Evolutionary conservation across 768 basidiomycete genomes (phyloP).

Genomic region (Rossbeevera mucosa): DNA sequence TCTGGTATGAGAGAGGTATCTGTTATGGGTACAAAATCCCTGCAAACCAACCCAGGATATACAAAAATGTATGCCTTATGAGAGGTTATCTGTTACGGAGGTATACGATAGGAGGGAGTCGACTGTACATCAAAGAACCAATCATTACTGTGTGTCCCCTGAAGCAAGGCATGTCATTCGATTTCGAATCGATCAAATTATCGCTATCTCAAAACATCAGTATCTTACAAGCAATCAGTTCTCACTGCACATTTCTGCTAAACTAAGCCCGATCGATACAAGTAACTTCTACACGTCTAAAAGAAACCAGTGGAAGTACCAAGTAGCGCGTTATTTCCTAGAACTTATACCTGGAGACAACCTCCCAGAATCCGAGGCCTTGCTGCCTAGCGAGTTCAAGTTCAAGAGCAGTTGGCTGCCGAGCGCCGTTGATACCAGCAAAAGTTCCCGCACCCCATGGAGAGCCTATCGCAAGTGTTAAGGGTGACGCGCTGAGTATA

Average conservation of each 20-base stretch:
- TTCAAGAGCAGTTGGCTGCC: conserved; percentile 48
- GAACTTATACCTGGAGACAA: conserved; percentile 38
- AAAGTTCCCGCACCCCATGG: conserved; percentile 76
- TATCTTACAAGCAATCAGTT: background rate
- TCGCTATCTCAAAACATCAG: no score
- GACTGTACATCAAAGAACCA: no score
- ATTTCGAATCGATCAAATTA: background rate
- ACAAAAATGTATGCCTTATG: no score
- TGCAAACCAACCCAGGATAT: no score
- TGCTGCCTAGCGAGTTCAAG: conserved; percentile 48
- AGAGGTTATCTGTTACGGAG: no score
- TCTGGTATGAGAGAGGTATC: no score
- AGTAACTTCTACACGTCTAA: background rate
- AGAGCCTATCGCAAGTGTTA: conserved; percentile 43
- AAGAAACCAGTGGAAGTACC: background rate
- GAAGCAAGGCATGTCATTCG: no score
- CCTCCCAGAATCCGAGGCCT: conserved; percentile 49
- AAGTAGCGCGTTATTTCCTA: background rate
- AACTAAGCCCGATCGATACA: background rate
- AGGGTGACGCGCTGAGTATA: background rate
- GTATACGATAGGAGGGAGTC: no score
- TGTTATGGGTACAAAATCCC: no score
- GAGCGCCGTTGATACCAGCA: conserved; percentile 42
- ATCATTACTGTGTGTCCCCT: no score
- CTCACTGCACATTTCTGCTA: background rate